Evolutionary conservation across 768 basidiomycete species (phyloP).

Genomic region (Zangia roseola): DNA sequence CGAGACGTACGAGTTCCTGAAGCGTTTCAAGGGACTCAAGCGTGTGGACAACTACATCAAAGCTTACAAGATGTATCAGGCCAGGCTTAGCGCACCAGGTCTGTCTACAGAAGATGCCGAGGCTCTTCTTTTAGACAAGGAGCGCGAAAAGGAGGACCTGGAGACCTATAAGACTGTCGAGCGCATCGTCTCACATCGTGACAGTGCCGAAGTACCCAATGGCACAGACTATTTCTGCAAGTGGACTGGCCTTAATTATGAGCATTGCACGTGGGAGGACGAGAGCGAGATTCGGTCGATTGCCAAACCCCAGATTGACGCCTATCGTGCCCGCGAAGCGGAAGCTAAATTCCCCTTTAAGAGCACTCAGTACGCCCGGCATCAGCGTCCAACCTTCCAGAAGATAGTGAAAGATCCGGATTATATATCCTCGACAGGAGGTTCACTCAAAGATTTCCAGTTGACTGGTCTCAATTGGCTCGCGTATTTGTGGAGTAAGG

Average conservation of each 20-base stretch:
- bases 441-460: conserved; percentile 95
- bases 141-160: conserved; percentile 86
- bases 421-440: conserved; percentile 77
- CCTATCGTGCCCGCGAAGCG: conserved; percentile 72
- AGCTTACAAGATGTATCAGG: conserved; percentile 72
- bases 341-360: conserved; percentile 85
- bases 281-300: conserved; percentile 76
- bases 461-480: conserved; percentile 98
- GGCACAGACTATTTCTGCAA: conserved; percentile 92
- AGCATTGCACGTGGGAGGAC: conserved; percentile 94
- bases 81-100: conserved; percentile 59
- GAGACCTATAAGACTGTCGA: conserved; percentile 92
- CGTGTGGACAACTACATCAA: conserved; percentile 99
- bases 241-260: conserved; percentile 92
- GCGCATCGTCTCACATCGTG: conserved; percentile 79
- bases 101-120: conserved; percentile 87
- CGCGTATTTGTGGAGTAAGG: conserved; percentile 93
- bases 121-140: conserved; percentile 83
- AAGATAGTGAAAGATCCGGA: conserved; percentile 88
- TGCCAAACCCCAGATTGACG: conserved; percentile 75
- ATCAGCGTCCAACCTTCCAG: conserved; percentile 72
- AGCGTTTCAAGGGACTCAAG: conserved; percentile 92
- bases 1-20: conserved; percentile 94
- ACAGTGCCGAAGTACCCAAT: conserved; percentile 45
- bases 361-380: conserved; percentile 63